Conservation (phyloP, 345 rosid species). For the Raphanus raphanistrum region DNA sequence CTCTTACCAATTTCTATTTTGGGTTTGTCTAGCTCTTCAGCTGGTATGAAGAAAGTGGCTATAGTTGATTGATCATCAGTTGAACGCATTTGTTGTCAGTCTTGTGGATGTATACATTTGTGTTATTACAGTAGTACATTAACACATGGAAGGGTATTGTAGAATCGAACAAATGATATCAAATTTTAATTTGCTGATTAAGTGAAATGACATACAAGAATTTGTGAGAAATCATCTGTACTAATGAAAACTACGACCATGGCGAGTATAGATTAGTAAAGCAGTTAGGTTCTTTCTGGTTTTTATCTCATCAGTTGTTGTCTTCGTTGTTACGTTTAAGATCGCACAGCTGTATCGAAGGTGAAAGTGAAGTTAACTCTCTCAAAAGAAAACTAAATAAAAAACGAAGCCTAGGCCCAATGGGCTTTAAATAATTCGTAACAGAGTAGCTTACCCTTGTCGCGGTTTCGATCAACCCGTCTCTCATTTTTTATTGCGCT, state of each 20-base stretch:
- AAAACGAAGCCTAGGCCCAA: background rate
- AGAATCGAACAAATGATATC: background rate
- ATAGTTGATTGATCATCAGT: background rate
- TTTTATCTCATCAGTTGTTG: too few species aligned
- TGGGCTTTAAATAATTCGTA: background rate
- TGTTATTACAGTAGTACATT: background rate
- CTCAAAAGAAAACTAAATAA: background rate
- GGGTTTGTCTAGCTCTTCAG: background rate
- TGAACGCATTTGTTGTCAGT: background rate
- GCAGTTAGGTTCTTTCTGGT: too few species aligned
- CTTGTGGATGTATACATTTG: background rate
- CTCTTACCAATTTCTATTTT: background rate
- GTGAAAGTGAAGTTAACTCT: background rate
- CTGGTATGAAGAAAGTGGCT: background rate
- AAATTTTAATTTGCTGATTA: too few species aligned
- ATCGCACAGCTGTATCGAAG: too few species aligned
- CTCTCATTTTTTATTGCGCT: background rate
- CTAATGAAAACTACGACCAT: background rate
- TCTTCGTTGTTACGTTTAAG: too few species aligned
- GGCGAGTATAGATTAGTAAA: background rate
- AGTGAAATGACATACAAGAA: background rate
- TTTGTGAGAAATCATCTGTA: background rate
- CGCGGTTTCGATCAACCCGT: conserved; percentile 12
- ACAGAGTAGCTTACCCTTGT: background rate
- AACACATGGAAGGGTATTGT: background rate